Evolutionary conservation across 2,329 filamentous ascomycete species (phyloP).

Genomic region (Fusarium phyllophilum): DNA sequence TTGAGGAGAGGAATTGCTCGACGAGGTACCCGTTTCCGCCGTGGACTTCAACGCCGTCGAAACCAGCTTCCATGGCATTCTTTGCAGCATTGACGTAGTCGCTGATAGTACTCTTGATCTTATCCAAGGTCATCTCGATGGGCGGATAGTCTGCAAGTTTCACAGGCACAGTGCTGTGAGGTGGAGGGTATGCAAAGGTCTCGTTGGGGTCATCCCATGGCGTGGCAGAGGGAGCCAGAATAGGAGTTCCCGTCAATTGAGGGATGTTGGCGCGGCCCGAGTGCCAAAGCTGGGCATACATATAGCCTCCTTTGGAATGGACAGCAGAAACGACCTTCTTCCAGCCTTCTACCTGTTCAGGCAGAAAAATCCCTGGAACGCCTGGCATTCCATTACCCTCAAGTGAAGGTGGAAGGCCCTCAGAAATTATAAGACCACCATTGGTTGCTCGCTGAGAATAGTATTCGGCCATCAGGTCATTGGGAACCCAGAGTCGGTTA

Average conservation of each 20-base stretch:
- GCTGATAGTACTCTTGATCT: constrained; percentile 50
- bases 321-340: constrained; percentile 68
- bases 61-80: constrained; percentile 64
- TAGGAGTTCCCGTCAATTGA: constrained; percentile 49
- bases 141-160: constrained; percentile 49
- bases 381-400: constrained; percentile 53
- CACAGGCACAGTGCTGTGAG: constrained; percentile 51
- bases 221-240: constrained; percentile 54
- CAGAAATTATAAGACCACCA: constrained; percentile 56
- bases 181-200: constrained; percentile 50
- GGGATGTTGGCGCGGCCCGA: constrained; percentile 53
- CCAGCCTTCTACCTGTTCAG: constrained; percentile 67
- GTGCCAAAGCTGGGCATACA: constrained; percentile 70
- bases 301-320: constrained; percentile 67
- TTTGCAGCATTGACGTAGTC: constrained; percentile 48
- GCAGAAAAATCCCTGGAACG: constrained; percentile 67
- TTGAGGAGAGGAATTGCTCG: constrained; percentile 53
- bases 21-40: constrained; percentile 54
- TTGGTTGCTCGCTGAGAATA: constrained; percentile 55
- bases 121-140: constrained; percentile 52
- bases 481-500: constrained; percentile 50
- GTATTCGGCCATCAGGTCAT: constrained; percentile 54
- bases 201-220: constrained; percentile 58
- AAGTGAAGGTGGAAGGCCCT: constrained; percentile 60
- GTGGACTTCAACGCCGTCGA: constrained; percentile 56